Conservation (phyloP, 2,329 filamentous ascomycete species). For the Paraphaeosphaeria sporulosa region DNA sequence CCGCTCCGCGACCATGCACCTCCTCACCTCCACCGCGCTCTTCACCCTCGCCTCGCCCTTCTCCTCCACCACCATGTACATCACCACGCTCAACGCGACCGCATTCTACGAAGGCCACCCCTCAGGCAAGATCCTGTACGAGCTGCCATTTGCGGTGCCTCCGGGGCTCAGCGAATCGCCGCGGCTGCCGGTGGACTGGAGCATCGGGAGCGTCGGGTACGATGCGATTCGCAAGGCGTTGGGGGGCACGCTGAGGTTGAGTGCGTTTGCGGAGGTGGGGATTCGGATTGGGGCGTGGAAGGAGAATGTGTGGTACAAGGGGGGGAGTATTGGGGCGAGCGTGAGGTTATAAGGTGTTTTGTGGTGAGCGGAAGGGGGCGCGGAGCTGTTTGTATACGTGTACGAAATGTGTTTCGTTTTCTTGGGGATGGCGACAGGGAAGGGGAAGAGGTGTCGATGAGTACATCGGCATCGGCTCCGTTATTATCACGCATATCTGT, state of each 20-base stretch:
- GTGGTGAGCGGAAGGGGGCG: not conserved
- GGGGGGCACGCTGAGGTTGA: slow-evolving; percentile 79
- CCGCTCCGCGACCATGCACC: slow-evolving; percentile 81
- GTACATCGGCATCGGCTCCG: not conserved
- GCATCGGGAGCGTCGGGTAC: slow-evolving; percentile 78
- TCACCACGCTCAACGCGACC: slow-evolving; percentile 83
- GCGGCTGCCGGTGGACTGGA: slow-evolving; percentile 82
- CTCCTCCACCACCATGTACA: slow-evolving; percentile 72
- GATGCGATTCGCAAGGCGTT: slow-evolving; percentile 81
- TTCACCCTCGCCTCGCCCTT: slow-evolving; percentile 86
- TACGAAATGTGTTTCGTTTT: not conserved
- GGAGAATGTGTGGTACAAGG: slow-evolving; percentile 64
- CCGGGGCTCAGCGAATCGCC: slow-evolving; percentile 78
- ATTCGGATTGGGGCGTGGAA: slow-evolving; percentile 78
- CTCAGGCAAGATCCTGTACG: slow-evolving; percentile 79
- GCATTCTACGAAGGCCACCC: slow-evolving; percentile 84
- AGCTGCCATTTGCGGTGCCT: slow-evolving; percentile 76
- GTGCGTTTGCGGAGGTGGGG: slow-evolving; percentile 78
- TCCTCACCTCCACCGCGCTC: slow-evolving; percentile 84
- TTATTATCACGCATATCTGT: not conserved
- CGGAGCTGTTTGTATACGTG: not conserved
- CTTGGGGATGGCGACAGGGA: not conserved
- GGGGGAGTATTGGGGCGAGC: slow-evolving; percentile 56
- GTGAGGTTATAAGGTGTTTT: slow-evolving; percentile 51
- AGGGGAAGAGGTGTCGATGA: no score